Evolutionary conservation across 2,329 filamentous ascomycete species (phyloP), one percentile per base, ranked within the genome.

Genomic region (Cladosporium phlei): DNA sequence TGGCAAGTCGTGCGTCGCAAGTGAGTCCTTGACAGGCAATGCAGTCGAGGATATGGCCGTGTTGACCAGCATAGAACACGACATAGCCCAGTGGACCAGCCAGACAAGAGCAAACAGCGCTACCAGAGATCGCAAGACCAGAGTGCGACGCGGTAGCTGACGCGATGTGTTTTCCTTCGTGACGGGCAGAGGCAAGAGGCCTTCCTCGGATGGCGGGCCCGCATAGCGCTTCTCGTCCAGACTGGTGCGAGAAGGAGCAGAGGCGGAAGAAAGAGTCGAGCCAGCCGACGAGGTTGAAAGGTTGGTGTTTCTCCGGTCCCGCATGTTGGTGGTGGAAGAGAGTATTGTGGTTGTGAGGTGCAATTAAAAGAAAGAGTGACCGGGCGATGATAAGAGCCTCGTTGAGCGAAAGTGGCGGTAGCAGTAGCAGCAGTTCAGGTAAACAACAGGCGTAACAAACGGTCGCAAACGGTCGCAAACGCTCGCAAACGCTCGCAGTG

Each of bases 241-340:
- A 79, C 51, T 82, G 76, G 11, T 48, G 81, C 81, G 27, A 85
- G 71, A 44, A 86, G 37, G 38, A 4, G 30, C 24, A n/a, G 73
- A 11, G 79, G 81, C 10, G 84, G 86, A 39, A 89, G 76, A 52
- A 79, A 79, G 2, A 84, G 85, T 2, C 83, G 91, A 25, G 78
- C 77, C 3, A 84, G 83, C 20, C 84, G 86, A 20, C 79, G 82
- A 64, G 80, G 82, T 67, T 34, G 71, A 69, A 37, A 68, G 68
- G 38, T 71, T 66, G n/a, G 69, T 71, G 55, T 73, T 73, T 50
- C 70, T 63, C 53, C 71, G 64, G 53, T 67, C 68, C 52, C 71
- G 67, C 70, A 74, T 73, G 39, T 47, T 57, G 42, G n/a, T n/a
- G n/a, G n/a, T n/a, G n/a, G n/a, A n/a, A n/a, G n/a, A n/a, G n/a